Base-by-base conservation (phyloP, 129 eudicot genomes). In the Rutidosis leptorrhynchoides region DNA sequence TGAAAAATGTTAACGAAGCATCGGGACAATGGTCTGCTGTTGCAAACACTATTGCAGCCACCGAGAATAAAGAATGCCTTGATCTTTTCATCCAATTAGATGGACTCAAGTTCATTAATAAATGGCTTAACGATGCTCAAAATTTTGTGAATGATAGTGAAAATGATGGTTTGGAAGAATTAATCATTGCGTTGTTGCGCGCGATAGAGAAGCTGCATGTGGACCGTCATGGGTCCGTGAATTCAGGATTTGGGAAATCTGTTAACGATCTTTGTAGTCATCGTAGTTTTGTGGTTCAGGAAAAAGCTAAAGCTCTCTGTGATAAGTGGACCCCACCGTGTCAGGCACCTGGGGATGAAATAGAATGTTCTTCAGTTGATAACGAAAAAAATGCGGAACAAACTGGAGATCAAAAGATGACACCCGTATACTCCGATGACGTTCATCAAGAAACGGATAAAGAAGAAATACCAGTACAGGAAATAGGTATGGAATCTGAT, bases 11-110 rank as follows among this genome's bases (percentile, higher is more conserved):
- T 64, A 64, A 61, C 42, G 90, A 90, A 11, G 65, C 80, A 51
- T 75, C 77, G 20, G 68, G 77, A 45, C 96, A 87, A 56, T 83
- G 93, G 93, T 84, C 93, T 79, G 72, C 95, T 45, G 90, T 90
- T 76, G 97, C 93, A 79, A 78, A 65, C 25, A 68, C 82, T 43
- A 72, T 90, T 71, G 84, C 87, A 71, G 80, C 87, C 26, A 90
- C 97, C 8, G 83, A 83, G 64, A 87, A 84, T 74, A 80, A 76
- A 60, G 93, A 87, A 21, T 90, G 97, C 69, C 86, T 90, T 55
- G 85, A 83, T 65, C 87, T 84, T 76, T 90, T 90, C 66, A 37
- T 87, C 63, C 84, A 84, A 52, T 83, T 83, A 77, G 95, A 83
- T 69, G 97, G 97, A 64, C 85, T 90, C 58, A 12, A 53, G 33